Conservation (phyloP, 192 early-diverging fungal species). For the Chytriomyces sp. region DNA sequence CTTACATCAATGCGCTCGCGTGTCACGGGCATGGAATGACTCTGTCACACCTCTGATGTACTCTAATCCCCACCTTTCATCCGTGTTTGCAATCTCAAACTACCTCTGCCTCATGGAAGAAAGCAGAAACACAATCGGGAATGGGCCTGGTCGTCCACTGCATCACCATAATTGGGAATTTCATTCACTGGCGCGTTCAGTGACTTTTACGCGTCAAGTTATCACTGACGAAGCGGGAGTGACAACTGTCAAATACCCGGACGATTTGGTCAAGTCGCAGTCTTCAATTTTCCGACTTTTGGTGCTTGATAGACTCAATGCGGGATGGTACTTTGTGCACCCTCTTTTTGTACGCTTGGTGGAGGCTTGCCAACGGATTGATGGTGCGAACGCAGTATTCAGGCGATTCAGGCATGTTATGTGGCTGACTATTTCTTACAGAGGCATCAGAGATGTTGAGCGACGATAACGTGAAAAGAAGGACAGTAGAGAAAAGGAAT, state of each 20-base stretch:
- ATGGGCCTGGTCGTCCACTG: neutral
- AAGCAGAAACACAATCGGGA: neutral
- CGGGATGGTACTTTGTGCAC: constrained; percentile 24
- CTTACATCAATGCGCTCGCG: constrained; percentile 11
- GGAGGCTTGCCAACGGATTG: neutral
- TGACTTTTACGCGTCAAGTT: neutral
- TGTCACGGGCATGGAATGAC: constrained; percentile 25
- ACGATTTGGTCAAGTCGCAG: constrained; percentile 22
- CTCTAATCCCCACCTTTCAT: neutral
- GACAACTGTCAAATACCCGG: neutral
- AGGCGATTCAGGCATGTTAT: neutral
- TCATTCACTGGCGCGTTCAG: neutral
- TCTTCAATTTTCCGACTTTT: constrained; percentile 27
- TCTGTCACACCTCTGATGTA: constrained; percentile 11
- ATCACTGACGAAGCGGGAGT: neutral
- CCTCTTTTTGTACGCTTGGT: constrained; percentile 19
- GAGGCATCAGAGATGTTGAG: no score
- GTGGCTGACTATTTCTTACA: no score
- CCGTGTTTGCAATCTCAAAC: constrained; percentile 8
- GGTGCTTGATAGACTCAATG: constrained; percentile 15
- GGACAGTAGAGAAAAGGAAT: neutral
- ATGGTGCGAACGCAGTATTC: neutral
- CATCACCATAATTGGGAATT: neutral
- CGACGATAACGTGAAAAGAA: no score
- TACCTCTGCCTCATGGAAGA: constrained; percentile 15